phyloP scores from a whole-genome alignment of 2,329 filamentous ascomycete genomes.

The Monilinia vaccinii-corymbosi region DNA sequence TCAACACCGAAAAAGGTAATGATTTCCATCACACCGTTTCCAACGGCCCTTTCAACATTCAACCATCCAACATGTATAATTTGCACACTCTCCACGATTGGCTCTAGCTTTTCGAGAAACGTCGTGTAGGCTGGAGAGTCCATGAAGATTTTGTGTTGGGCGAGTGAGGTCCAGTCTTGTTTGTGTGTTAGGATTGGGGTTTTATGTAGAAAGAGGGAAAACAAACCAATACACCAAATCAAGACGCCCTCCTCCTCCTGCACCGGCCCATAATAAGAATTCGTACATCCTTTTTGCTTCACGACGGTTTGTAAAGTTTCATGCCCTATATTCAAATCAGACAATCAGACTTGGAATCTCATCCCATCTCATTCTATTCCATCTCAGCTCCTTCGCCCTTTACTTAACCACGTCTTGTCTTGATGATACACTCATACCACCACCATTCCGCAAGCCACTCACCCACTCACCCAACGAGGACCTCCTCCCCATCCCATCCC shows the following conservation, averaged over 20 bases:
- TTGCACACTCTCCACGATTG: conserved; percentile 11
- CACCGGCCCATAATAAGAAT: background rate
- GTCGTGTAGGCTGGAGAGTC: conserved; percentile 30
- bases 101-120: conserved; percentile 25
- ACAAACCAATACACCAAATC: conserved; percentile 4
- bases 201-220: too few species aligned
- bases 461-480: too few species aligned
- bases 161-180: conserved; percentile 33
- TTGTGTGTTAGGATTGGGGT: too few species aligned
- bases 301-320: background rate
- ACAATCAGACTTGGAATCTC: too few species aligned
- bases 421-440: too few species aligned
- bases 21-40: conserved; percentile 13
- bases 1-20: conserved; percentile 15
- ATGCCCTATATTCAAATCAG: background rate
- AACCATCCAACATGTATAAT: conserved; percentile 14
- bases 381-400: background rate
- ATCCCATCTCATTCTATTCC: background rate
- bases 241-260: background rate
- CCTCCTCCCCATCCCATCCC: too few species aligned
- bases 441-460: too few species aligned
- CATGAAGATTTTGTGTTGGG: conserved; percentile 34
- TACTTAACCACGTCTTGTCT: too few species aligned
- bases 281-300: conserved; percentile 1
- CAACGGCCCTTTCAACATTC: background rate